Evolutionary conservation across 1,284 basidiomycete genomes (phyloP), one percentile per base, ranked within the genome.

Genomic region (Apiotrichum siamense): DNA sequence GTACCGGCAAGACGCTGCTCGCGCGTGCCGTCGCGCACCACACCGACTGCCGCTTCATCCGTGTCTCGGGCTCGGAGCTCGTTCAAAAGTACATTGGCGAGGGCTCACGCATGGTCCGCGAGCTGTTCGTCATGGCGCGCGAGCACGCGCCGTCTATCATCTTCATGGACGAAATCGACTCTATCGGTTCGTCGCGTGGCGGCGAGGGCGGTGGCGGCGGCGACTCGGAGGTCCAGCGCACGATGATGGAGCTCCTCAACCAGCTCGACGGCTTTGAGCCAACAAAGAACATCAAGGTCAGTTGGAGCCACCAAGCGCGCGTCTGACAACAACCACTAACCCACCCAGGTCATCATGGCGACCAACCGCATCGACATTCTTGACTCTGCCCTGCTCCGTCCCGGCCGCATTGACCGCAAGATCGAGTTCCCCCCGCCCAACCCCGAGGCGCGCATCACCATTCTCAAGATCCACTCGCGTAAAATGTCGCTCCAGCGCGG

Each of bases 121-220:
- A 98, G 77, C 76, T 98, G 49, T 98, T 98, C 79, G 91, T 97
- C 59, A 97, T 97, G 94, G 94, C 96, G 2, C 77, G 93, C 59
- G 94, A 97, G 73, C 93, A 97, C 70, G 94, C 94, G 24, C 94
- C 96, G n/a, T 88, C 86, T 71, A 97, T 98, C 77, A 96, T 98
- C 70, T 97, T 98, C 78, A 97, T 98, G 91, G 94, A 98, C 76
- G 94, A 98, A 75, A 97, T 98, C 62, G 94, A 98, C 76, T 93
- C 89, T 21, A 98, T 98, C 66, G 94, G 94, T 48, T 90, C 87
- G 55, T 92, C 88, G 50, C 78, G 94, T 69, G 91, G 92, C 23
- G 90, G 92, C 63, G 84, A 87, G 60, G 84, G 87, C 61, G 87
- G 87, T 24, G 87, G 88, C 0, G 84, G 87, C 39, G 85, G 87